A percentile compares a stretch with the other conserved stretches of the same genome.
phyloP scores from a whole-genome alignment of 169 alveolate genomes.

The Eimeria nieschulzi region DNA sequence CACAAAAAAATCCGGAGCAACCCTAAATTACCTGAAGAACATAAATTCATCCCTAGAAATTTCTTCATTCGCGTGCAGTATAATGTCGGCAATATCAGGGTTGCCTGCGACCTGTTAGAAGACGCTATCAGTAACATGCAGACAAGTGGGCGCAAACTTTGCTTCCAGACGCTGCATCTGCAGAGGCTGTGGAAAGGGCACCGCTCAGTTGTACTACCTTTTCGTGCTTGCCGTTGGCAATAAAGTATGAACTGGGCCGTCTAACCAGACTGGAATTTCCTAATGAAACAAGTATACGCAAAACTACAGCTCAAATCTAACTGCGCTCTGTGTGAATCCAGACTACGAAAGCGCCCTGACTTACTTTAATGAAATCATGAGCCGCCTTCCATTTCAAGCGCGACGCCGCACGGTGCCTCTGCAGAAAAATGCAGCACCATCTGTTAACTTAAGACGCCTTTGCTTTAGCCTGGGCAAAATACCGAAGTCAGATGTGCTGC shows the following conservation, averaged over 20 bases:
- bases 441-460: slow-evolving; percentile 6
- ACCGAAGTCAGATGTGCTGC: slow-evolving; percentile 5
- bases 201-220: too few species aligned
- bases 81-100: neutral
- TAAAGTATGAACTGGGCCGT: too few species aligned
- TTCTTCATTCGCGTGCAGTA: slow-evolving; percentile 5
- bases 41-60: neutral
- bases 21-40: neutral
- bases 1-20: neutral
- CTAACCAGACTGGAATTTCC: too few species aligned
- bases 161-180: too few species aligned
- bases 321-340: neutral
- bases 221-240: too few species aligned
- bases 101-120: slow-evolving; percentile 40
- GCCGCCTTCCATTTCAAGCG: neutral
- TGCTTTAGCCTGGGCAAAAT: slow-evolving; percentile 14
- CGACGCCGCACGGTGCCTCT: neutral
- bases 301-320: too few species aligned
- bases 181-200: too few species aligned
- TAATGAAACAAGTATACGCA: too few species aligned
- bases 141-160: neutral
- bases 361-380: slow-evolving; percentile 18
- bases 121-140: slow-evolving; percentile 7
- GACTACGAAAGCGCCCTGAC: slow-evolving; percentile 45
- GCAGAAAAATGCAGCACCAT: neutral